Evolutionary conservation across 2,329 filamentous ascomycete species (phyloP).

Genomic region (Exophiala bonariae): DNA sequence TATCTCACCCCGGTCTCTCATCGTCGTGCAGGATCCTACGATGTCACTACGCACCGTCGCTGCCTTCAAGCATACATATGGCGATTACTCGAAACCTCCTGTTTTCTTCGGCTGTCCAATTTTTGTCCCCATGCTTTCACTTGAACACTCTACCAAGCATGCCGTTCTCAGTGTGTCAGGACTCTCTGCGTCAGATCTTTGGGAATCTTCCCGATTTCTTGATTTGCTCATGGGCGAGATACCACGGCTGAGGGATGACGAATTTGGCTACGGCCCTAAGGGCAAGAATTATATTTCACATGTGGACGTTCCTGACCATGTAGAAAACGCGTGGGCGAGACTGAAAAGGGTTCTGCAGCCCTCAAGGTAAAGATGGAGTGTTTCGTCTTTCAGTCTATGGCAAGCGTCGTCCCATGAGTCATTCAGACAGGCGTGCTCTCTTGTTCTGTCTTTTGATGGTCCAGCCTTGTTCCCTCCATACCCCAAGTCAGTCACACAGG

Average conservation of each 20-base stretch:
- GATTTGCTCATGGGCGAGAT: constrained; percentile 47
- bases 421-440: too few species aligned
- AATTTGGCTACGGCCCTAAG: constrained; percentile 44
- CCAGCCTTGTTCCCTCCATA: too few species aligned
- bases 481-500: too few species aligned
- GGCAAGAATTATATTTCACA: constrained; percentile 47
- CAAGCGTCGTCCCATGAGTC: too few species aligned
- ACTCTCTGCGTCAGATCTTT: constrained; percentile 31
- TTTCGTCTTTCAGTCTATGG: neutral
- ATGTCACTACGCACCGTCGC: constrained; percentile 45
- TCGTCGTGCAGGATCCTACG: constrained; percentile 48
- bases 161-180: constrained; percentile 14
- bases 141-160: neutral
- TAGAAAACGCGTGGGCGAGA: constrained; percentile 37
- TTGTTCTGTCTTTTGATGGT: too few species aligned
- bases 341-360: constrained; percentile 7
- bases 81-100: constrained; percentile 22
- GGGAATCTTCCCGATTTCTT: constrained; percentile 41
- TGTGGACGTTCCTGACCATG: constrained; percentile 40
- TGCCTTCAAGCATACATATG: constrained; percentile 43
- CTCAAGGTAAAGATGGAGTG: constrained; percentile 6
- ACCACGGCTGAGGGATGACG: constrained; percentile 44
- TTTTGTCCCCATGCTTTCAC: constrained; percentile 30
- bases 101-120: constrained; percentile 34
- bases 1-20: constrained; percentile 28